Evolutionary conservation across 225 moss, liverwort and hornwort species (phyloP), one percentile per base, ranked within the genome.

Genomic region (Climacium dendroides): DNA sequence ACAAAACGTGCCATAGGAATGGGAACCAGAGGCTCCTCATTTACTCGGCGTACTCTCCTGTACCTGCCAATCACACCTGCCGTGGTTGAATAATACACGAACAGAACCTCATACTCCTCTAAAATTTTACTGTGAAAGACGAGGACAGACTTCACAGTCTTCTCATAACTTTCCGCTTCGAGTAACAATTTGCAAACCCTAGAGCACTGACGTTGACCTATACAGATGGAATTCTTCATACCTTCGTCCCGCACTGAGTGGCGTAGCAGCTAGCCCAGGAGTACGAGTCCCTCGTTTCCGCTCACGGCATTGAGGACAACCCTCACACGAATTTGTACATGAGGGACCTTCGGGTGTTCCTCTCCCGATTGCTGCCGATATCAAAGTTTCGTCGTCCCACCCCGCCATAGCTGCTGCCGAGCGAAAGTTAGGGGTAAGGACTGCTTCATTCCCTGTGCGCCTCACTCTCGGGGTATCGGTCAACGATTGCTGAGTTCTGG

Each of bases 341-440:
- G 83, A 58, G 11, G 83, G 64, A 55, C 59, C 88, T 81, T 90
- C 87, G 28, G 87, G 85, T 57, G 92, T 87, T 85, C 87, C 85
- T 85, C 86, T 82, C 52, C 64, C 90, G 22, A 22, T 37, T 77
- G 43, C 94, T 63, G 93, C 95, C 86, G 95, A 86, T 39, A 95
- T 73, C 78, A 97, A 85, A 45, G 96, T 87, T 79, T 95, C 95
- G 29, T 95, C 95, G 90, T 97, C 96, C 97, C 97, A 97, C 50
- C 97, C 97, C 30, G 97, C 97, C 91, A 94, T 89, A 47, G 97
- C 97, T 82, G 93, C 97, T 50, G 92, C 96, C 29, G 93, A 93
- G 53, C 95, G 93, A 74, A 97, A 97, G 23, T 93, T 94, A 22
- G 97, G 97, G 76, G 95, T 96, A 7, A 96, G 88, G 35, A 87